Evolutionary conservation across 768 basidiomycete species (phyloP), one percentile per base, ranked within the genome.

Genomic region (Cystofilobasidium capitatum): DNA sequence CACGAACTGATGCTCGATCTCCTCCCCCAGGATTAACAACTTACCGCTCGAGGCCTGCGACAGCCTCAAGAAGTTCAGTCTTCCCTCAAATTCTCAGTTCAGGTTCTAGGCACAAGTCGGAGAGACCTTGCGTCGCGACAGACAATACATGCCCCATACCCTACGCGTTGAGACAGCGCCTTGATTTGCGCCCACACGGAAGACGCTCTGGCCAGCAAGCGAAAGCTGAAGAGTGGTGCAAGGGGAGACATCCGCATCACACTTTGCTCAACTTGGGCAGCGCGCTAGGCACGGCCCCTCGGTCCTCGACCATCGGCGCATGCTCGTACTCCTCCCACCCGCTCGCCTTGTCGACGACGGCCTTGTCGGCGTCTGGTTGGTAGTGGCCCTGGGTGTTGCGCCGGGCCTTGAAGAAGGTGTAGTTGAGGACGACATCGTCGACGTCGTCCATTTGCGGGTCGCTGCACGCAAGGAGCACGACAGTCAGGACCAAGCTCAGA

Each of bases 391-490:
- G 83, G 35, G 83, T 78, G 73, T 94, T 96, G 70, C 92, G 81
- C 51, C 91, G 83, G 8, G 93, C 93, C 69, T 86, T 84, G 84
- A 99, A 99, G 80, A 99, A 99, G 0, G 96, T 99, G 77, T 99
- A 99, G 29, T 89, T 93, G 63, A 99, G 76, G 0, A 98, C 91
- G 26, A 98, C 82, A 74, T 97, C 90, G 71, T 94, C 87, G 16
- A 99, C 82, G 71, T 87, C 85, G 70, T 85, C 82, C 78, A 93
- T 89, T 3, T 85, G 77, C 0, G 92, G 92, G 71, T 99, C 96
- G 51, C 66, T 68, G 61, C 20, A 45, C 24, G 8, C 6, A 47
- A 37, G 54, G 29, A 6, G 14, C 17, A 42, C 8, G 14, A 29
- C 26, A 42, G 44, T 54, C 36, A 29, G n/a, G 13, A 13, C 3